Conservation (phyloP, 257 asterid genomes). For the Scutellaria baicalensis region DNA sequence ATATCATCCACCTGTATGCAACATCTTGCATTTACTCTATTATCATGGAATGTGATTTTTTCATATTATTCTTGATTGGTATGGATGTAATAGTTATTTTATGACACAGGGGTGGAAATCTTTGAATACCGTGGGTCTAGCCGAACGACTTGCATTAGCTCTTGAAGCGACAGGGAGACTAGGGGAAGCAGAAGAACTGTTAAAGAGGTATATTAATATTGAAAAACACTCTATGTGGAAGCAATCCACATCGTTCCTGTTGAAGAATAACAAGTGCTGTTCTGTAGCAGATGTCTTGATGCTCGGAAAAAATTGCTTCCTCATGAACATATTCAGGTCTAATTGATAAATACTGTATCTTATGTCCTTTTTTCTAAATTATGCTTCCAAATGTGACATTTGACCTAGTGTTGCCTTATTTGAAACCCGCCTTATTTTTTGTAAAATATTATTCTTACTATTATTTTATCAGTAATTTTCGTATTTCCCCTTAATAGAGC, state of each 20-base stretch:
- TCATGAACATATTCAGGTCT: constrained; percentile 76
- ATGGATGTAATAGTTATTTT: not conserved
- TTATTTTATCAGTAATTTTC: not conserved
- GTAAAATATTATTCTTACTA: not conserved
- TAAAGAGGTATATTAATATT: constrained; percentile 49
- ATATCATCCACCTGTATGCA: not conserved
- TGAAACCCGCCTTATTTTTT: not conserved
- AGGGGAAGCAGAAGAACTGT: constrained; percentile 71
- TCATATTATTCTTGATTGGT: not conserved
- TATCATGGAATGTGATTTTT: not conserved
- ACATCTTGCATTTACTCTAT: not conserved
- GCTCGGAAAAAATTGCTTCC: constrained; percentile 61
- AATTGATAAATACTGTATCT: not conserved
- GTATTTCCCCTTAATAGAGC: constrained; percentile 35
- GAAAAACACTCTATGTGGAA: constrained; percentile 13
- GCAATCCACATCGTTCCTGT: constrained; percentile 10
- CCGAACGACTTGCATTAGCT: constrained; percentile 81
- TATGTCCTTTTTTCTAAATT: not conserved
- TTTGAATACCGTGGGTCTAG: constrained; percentile 67
- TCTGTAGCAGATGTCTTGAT: constrained; percentile 67
- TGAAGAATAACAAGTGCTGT: constrained; percentile 18
- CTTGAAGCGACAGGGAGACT: constrained; percentile 57
- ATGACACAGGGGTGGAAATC: constrained; percentile 74
- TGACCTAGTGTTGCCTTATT: not conserved
- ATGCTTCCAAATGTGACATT: not conserved